These are phyloP conservation scores for Monilinia fructicola DNA, from an alignment of 2,329 filamentous ascomycete genomes.

Conservation along the genomic window DNA sequence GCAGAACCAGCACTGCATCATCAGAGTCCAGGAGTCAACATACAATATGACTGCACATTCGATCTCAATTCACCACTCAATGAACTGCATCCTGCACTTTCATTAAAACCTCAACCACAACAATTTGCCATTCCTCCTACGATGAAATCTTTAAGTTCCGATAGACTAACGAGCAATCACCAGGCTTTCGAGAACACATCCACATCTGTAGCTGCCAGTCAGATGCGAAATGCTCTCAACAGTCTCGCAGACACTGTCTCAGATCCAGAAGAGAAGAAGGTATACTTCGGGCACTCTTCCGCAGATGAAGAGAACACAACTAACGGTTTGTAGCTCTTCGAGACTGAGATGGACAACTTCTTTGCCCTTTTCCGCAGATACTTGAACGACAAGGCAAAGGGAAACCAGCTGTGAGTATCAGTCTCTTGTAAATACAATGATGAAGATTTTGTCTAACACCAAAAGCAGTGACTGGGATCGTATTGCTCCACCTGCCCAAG, in stretches of 20 bases:
- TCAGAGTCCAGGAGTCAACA: background rate
- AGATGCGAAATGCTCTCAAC: slow-evolving; percentile 98
- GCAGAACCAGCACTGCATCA: slow-evolving; percentile 21
- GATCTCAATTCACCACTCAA: background rate
- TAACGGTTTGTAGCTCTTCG: slow-evolving; percentile 68
- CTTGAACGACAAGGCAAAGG: slow-evolving; percentile 98
- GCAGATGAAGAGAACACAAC: background rate
- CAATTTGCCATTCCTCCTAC: background rate
- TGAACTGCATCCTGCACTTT: slow-evolving; percentile 10
- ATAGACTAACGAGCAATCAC: slow-evolving; percentile 8
- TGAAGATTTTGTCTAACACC: slow-evolving; percentile 28
- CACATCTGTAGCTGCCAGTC: slow-evolving; percentile 93
- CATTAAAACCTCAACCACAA: background rate
- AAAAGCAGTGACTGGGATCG: slow-evolving; percentile 82
- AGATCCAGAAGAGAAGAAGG: slow-evolving; percentile 81
- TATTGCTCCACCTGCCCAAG: slow-evolving; percentile 87
- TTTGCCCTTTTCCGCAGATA: slow-evolving; percentile 98
- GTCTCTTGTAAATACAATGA: background rate
- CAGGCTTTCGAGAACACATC: slow-evolving; percentile 99
- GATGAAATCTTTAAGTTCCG: background rate
- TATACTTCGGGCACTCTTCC: slow-evolving; percentile 44
- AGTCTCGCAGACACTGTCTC: slow-evolving; percentile 85
- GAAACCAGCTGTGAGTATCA: slow-evolving; percentile 72
- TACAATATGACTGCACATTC: slow-evolving; percentile 3
- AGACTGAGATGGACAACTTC: slow-evolving; percentile 99